Percentiles rank a stretch among this genome's conserved stretches.
phyloP scores from a whole-genome alignment of 2,329 filamentous ascomycete species.

The Mycogone perniciosa region DNA sequence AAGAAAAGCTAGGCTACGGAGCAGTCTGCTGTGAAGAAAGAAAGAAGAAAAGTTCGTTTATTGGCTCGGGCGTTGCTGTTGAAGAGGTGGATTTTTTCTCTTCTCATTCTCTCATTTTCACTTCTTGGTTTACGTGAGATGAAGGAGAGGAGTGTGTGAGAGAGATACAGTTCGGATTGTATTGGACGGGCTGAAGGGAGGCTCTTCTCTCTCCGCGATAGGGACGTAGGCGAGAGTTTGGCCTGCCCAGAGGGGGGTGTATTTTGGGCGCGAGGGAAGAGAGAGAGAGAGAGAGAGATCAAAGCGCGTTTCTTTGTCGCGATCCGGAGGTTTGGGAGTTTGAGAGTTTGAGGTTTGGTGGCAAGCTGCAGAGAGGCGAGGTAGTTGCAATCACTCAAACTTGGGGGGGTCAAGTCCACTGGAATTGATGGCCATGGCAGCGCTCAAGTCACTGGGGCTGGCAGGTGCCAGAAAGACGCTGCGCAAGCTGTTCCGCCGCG shows the following conservation, averaged over 20 bases:
- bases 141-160: background rate
- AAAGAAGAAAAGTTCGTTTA: too few relatives aligned
- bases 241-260: background rate
- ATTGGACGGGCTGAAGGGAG: background rate
- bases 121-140: background rate
- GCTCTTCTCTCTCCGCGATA: background rate
- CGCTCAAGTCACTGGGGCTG: conserved; percentile 25
- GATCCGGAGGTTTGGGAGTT: background rate
- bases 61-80: too few relatives aligned
- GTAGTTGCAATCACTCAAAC: too few relatives aligned
- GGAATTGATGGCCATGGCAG: conserved; percentile 3
- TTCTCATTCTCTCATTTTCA: background rate
- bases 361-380: background rate
- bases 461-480: conserved; percentile 26
- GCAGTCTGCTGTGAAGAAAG: too few relatives aligned
- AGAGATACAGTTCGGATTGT: background rate
- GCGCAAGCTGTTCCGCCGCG: conserved; percentile 26
- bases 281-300: background rate
- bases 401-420: too few relatives aligned
- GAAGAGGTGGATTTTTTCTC: too few relatives aligned
- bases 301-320: background rate
- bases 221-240: background rate
- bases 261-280: background rate
- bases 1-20: background rate
- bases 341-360: background rate